Conservation (phyloP, 1,139 yeast genomes). For the Geotrichum restrictum region DNA sequence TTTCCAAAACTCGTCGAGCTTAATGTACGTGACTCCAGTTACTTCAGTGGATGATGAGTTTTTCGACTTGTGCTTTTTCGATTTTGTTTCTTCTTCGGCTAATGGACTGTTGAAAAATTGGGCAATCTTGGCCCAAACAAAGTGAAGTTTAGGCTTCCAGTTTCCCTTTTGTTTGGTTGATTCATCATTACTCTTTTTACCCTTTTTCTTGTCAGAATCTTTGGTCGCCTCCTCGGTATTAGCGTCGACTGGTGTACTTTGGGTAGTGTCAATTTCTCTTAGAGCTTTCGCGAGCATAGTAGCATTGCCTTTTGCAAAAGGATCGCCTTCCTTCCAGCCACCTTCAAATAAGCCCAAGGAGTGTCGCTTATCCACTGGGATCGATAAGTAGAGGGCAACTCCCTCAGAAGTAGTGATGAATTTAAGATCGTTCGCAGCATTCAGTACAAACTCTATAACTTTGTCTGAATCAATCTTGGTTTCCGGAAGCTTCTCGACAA, state of each 20-base stretch:
- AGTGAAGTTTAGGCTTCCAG: conserved; percentile 79
- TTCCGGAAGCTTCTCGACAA: conserved; percentile 40
- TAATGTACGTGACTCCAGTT: conserved; percentile 20
- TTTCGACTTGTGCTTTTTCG: conserved; percentile 30
- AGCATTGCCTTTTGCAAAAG: conserved; percentile 65
- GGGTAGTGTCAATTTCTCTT: conserved; percentile 51
- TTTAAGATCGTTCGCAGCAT: conserved; percentile 49
- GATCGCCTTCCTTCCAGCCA: conserved; percentile 70
- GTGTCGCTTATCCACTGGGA: conserved; percentile 41
- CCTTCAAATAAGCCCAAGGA: conserved; percentile 35
- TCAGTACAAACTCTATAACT: conserved; percentile 41
- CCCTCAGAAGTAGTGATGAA: conserved; percentile 75
- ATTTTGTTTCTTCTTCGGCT: conserved; percentile 38
- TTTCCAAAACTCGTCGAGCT: conserved; percentile 72
- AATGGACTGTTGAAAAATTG: conserved; percentile 21
- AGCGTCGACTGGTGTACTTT: conserved; percentile 31
- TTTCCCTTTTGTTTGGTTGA: conserved; percentile 52
- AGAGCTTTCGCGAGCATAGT: conserved; percentile 59
- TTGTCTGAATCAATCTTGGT: conserved; percentile 28
- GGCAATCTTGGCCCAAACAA: conserved; percentile 71
- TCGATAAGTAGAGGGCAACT: conserved; percentile 60
- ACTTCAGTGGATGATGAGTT: conserved; percentile 32
- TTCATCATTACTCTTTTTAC: conserved; percentile 22
- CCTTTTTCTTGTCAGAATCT: conserved; percentile 24
- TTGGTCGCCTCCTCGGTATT: conserved; percentile 33